A percentile compares a stretch with the other conserved stretches of the same genome.
These are phyloP conservation scores for Podospora conica DNA, from an alignment of 495 filamentous ascomycete species.

Conservation along the genomic window DNA sequence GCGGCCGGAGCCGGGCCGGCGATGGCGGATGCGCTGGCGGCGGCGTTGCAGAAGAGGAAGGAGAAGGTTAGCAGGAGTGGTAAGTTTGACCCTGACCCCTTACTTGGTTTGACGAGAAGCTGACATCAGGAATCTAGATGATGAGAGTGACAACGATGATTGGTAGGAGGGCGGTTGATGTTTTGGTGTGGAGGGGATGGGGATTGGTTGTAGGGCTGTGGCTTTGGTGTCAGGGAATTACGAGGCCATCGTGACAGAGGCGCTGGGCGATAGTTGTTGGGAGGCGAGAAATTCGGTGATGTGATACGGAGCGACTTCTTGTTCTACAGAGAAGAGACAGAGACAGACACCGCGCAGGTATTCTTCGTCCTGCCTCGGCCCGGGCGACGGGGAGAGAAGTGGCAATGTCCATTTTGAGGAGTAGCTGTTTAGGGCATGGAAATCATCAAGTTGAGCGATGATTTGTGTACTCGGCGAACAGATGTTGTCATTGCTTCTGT, in stretches of 20 bases:
- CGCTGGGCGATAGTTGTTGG: not conserved
- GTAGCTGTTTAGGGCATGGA: not conserved
- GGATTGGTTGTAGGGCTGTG: no score
- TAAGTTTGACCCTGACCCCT: slow-evolving; percentile 47
- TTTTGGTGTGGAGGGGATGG: not conserved
- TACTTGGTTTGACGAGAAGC: slow-evolving; percentile 12
- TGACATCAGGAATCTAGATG: slow-evolving; percentile 47
- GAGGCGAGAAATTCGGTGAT: not conserved
- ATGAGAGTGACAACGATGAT: slow-evolving; percentile 75
- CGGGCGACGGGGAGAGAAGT: not conserved
- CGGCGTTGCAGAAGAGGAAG: slow-evolving; percentile 71
- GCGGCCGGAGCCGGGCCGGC: slow-evolving; percentile 41
- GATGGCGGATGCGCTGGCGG: slow-evolving; percentile 76
- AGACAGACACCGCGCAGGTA: not conserved
- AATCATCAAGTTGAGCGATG: not conserved
- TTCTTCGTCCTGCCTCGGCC: not conserved
- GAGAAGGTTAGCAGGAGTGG: slow-evolving; percentile 84
- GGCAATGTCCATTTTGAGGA: not conserved
- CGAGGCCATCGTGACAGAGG: not conserved
- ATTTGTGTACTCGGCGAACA: not conserved
- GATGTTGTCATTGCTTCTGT: not conserved
- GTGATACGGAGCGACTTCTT: not conserved
- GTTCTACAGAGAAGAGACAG: not conserved
- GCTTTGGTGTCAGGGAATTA: not conserved
- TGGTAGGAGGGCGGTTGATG: slow-evolving; percentile 42